phyloP scores from a whole-genome alignment of 495 filamentous ascomycete species.

The Lichenothelia convexa region DNA sequence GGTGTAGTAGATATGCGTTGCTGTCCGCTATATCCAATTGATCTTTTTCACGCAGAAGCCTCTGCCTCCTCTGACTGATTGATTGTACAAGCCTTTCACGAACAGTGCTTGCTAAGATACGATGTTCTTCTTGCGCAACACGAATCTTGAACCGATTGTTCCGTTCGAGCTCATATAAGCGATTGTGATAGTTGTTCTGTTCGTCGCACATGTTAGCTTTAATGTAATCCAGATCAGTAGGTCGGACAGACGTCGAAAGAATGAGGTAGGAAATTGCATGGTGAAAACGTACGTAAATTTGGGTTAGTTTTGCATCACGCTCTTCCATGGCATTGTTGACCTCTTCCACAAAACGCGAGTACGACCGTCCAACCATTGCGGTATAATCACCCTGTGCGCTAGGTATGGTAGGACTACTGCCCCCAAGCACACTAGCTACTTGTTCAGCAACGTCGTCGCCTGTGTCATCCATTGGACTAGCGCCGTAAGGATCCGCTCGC shows the following conservation, averaged over 20 bases:
- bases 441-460: slow-evolving; percentile 46
- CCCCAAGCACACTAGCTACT: slow-evolving; percentile 25
- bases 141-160: slow-evolving; percentile 43
- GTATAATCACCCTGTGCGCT: slow-evolving; percentile 18
- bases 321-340: slow-evolving; percentile 72
- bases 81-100: slow-evolving; percentile 68
- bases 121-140: slow-evolving; percentile 67
- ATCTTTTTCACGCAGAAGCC: slow-evolving; percentile 77
- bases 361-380: slow-evolving; percentile 55
- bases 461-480: slow-evolving; percentile 52
- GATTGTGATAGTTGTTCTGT: slow-evolving; percentile 29
- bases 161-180: slow-evolving; percentile 30
- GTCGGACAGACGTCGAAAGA: slow-evolving; percentile 1
- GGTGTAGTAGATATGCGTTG: slow-evolving; percentile 74
- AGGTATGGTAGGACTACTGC: slow-evolving; percentile 8
- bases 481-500: slow-evolving; percentile 58
- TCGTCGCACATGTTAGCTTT: slow-evolving; percentile 1
- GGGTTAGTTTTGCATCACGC: slow-evolving; percentile 58
- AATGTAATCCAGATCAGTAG: not conserved
- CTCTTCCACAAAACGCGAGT: slow-evolving; percentile 61
- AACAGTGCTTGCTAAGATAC: slow-evolving; percentile 54
- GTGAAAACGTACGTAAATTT: slow-evolving; percentile 45
- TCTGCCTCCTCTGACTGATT: slow-evolving; percentile 54
- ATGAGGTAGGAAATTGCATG: not conserved
- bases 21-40: slow-evolving; percentile 71